phyloP scores from a whole-genome alignment of 2,329 filamentous ascomycete species.

The Emmonsia crescens region DNA sequence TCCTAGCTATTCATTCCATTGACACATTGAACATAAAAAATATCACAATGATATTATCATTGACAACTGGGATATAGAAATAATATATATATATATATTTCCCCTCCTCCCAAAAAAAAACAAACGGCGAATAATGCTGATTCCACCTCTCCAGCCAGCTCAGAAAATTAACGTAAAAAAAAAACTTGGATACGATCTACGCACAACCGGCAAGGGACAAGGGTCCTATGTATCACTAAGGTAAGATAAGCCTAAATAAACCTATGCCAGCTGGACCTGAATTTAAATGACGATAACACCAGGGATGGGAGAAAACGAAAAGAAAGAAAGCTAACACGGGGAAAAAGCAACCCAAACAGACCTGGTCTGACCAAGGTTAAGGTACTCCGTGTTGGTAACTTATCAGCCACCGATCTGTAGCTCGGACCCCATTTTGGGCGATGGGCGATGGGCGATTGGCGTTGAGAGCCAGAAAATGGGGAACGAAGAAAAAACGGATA shows the following conservation, averaged over 20 bases:
- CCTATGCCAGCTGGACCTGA: neutral
- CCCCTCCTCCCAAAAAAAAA: too few relatives aligned
- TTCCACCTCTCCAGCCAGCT: neutral
- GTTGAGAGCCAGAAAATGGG: neutral
- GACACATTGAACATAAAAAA: too few relatives aligned
- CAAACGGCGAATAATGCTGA: neutral
- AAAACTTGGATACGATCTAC: neutral
- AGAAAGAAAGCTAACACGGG: neutral
- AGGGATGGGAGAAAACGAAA: neutral
- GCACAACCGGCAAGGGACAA: neutral
- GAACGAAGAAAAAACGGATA: neutral
- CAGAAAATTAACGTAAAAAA: neutral
- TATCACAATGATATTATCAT: too few relatives aligned
- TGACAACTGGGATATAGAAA: too few relatives aligned
- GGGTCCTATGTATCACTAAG: neutral
- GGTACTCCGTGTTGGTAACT: too few relatives aligned
- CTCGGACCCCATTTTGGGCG: neutral
- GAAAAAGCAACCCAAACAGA: neutral
- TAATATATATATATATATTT: too few relatives aligned
- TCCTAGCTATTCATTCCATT: too few relatives aligned
- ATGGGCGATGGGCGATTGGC: too few relatives aligned
- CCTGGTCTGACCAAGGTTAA: neutral
- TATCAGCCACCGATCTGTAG: too few relatives aligned
- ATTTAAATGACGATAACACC: neutral
- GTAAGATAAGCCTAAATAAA: neutral